phyloP scores from a whole-genome alignment of 495 filamentous ascomycete genomes.

The Lentithecium fluviatile region DNA sequence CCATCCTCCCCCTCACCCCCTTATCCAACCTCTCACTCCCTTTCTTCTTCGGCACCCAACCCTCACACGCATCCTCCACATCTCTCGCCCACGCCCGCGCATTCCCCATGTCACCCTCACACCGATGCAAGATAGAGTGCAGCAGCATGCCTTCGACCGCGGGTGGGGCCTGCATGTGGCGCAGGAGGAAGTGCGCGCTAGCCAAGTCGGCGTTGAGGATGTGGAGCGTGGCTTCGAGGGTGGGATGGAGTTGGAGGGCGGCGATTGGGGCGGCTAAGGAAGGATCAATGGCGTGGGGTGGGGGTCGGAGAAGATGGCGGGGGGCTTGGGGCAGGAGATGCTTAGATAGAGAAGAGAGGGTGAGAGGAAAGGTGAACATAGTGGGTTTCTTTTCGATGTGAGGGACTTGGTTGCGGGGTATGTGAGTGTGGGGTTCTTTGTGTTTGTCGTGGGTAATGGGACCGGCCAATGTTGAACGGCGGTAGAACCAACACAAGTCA shows the following conservation, averaged over 20 bases:
- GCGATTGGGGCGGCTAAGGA: slow-evolving; percentile 36
- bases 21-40: slow-evolving; percentile 6
- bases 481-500: no score
- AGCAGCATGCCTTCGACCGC: slow-evolving; percentile 50
- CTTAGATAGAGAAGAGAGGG: slow-evolving; percentile 1
- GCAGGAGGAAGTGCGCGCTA: slow-evolving; percentile 50
- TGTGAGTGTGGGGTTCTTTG: no score
- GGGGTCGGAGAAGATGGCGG: not conserved
- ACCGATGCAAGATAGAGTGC: slow-evolving; percentile 48
- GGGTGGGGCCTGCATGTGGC: slow-evolving; percentile 50
- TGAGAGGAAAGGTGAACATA: slow-evolving; percentile 23
- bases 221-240: slow-evolving; percentile 49
- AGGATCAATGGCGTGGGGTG: not conserved
- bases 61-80: slow-evolving; percentile 29
- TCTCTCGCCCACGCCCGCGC: slow-evolving; percentile 48
- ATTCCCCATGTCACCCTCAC: slow-evolving; percentile 51
- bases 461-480: no score
- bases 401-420: no score
- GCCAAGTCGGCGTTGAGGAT: slow-evolving; percentile 50
- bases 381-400: no score
- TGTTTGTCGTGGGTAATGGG: no score
- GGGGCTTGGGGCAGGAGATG: no score
- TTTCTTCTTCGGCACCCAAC: slow-evolving; percentile 1
- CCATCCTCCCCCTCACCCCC: slow-evolving; percentile 25
- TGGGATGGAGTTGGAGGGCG: slow-evolving; percentile 44